phyloP scores from a whole-genome alignment of 495 filamentous ascomycete species.

The Aspergillus mulundensis region DNA sequence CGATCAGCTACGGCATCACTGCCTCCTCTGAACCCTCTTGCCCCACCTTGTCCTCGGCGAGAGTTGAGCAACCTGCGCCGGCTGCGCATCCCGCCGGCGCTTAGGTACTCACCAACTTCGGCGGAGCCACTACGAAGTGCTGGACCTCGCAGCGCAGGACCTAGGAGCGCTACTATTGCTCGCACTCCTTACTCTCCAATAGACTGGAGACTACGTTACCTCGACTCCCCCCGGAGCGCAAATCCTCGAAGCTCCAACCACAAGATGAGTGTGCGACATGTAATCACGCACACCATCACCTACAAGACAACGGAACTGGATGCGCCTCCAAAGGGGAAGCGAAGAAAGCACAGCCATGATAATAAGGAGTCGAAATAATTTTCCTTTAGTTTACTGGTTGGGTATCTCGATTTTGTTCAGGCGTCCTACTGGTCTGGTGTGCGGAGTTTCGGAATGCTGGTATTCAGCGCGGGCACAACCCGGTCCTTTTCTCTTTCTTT shows the following conservation, averaged over 20 bases:
- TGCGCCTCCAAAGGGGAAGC: constrained; percentile 40
- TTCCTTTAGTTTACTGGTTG: neutral
- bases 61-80: constrained; percentile 30
- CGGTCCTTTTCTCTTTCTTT: constrained; percentile 1
- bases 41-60: constrained; percentile 14
- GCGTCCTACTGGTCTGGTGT: constrained; percentile 6
- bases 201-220: constrained; percentile 39
- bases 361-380: constrained; percentile 4
- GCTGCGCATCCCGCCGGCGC: constrained; percentile 39
- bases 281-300: constrained; percentile 48
- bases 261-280: constrained; percentile 44
- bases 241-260: constrained; percentile 12
- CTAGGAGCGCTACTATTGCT: constrained; percentile 25
- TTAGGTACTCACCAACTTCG: constrained; percentile 20
- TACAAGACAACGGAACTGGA: constrained; percentile 41
- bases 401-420: constrained; percentile 4
- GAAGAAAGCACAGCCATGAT: constrained; percentile 28
- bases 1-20: constrained; percentile 31
- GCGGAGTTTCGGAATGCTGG: constrained; percentile 11
- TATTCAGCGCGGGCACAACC: constrained; percentile 7
- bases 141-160: neutral
- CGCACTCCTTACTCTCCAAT: constrained; percentile 38
- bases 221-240: constrained; percentile 31
- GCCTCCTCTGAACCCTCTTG: constrained; percentile 33
- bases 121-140: constrained; percentile 18